phyloP scores from a whole-genome alignment of 2,329 filamentous ascomycete species.

The Sclerotinia nivalis region DNA sequence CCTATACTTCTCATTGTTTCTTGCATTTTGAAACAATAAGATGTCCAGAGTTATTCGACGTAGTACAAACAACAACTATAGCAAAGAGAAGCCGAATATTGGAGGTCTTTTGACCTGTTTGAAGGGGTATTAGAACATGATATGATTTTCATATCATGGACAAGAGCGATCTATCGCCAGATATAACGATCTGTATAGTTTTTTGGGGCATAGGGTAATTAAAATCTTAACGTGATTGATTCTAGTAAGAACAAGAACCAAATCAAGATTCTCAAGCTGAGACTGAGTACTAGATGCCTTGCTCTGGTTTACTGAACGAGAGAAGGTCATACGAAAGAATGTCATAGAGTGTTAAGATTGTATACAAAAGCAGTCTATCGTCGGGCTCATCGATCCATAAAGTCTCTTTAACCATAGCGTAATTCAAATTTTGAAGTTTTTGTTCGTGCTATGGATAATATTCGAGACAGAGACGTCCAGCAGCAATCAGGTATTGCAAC shows the following conservation, averaged over 20 bases:
- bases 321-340: no score
- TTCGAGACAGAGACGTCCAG: background rate
- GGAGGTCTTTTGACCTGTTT: no score
- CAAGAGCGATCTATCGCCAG: background rate
- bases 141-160: no score
- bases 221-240: rapidly evolving
- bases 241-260: background rate
- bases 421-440: no score
- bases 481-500: background rate
- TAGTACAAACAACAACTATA: no score
- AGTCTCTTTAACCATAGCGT: no score
- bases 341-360: no score
- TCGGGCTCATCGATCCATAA: no score
- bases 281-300: no score
- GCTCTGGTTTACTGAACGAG: no score
- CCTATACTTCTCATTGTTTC: background rate
- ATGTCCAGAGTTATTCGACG: background rate
- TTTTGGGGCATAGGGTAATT: background rate
- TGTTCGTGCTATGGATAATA: background rate
- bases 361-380: no score
- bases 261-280: no score
- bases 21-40: background rate
- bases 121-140: background rate
- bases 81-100: background rate
- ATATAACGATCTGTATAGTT: background rate